Conservation (phyloP, 805 yeast species). For the Candida sphagnicola region DNA sequence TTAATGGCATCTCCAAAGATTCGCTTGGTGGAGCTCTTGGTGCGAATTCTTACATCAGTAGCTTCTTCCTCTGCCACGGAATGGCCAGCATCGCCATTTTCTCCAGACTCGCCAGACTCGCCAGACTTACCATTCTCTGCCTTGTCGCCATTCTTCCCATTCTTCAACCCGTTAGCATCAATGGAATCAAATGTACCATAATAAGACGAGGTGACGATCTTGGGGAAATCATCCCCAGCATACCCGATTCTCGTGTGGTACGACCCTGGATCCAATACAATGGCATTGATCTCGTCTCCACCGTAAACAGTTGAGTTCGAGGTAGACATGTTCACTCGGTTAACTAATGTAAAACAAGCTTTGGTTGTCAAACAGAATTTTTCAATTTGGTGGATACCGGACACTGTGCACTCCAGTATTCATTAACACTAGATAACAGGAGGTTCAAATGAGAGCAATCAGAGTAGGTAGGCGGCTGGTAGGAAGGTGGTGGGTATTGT, state of each 20-base stretch:
- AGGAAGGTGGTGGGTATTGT: no score
- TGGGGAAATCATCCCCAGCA: conserved; percentile 90
- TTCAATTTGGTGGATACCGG: no score
- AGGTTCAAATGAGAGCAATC: no score
- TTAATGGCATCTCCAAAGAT: conserved; percentile 42
- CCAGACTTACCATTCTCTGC: no score
- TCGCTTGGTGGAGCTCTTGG: conserved; percentile 14
- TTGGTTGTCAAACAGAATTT: no score
- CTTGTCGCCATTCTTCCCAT: no score
- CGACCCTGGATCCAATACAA: conserved; percentile 91
- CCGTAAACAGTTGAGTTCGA: conserved; percentile 22
- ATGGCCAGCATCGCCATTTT: not conserved
- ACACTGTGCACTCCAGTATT: no score
- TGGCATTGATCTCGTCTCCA: conserved; percentile 83
- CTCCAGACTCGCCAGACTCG: not conserved
- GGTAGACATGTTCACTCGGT: conserved; percentile 26
- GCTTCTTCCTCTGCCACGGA: conserved; percentile 14
- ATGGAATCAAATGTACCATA: conserved; percentile 30
- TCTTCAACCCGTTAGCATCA: no score
- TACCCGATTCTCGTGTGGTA: conserved; percentile 79
- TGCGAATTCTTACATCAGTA: conserved; percentile 2
- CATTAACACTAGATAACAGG: no score
- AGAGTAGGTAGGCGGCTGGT: no score
- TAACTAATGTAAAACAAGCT: no score
- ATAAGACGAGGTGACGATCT: conserved; percentile 66